Evolutionary conservation across 2,329 filamentous ascomycete species (phyloP), one percentile per base, ranked within the genome.

Genomic region (Fusarium penzigii): DNA sequence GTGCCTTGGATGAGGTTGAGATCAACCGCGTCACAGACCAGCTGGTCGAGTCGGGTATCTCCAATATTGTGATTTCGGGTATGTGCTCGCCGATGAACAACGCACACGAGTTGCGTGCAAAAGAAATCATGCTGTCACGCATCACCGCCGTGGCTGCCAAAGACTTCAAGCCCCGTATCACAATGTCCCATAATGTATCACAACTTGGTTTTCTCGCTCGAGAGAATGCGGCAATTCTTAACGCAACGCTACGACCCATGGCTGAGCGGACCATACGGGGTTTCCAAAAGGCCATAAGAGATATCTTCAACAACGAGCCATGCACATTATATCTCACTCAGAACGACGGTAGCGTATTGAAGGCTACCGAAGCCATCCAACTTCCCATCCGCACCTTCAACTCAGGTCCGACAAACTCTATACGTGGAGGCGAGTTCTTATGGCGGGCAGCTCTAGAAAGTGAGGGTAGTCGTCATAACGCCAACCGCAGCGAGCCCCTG

Each of bases 1-100:
- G 53, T 29, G 45, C 48, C n/a, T 57, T 58, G n/a, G 41, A 53
- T 29, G 51, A 53, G 34, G 32, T 36, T 5, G 51, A 53, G 32
- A 46, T 53, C 13, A 42, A n/a, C 16, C 29, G 43, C 39, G 47
- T 53, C 34, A 48, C 51, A 7, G 51, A 46, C 17, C 29, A 50
- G 13, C 16, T 53, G 25, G 38, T 43, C 17, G 17, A 49, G 45
- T 12, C 48, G 13, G 57, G 7, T 25, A 25, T 7, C 7, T 7
- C 20, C 20, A 74, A 74, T 39, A 70, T 86, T 2, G 82, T 83
- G 1, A 69, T 86, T 5, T 76, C 79, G 6, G 82, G 82, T 2
- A 76, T 84, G 10, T 85, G 82, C 66, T 81, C 78, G 10, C 81
- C 82, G 0, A 80, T 84, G 25, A 82, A 86, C 60, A 75, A 78